A percentile compares a stretch with the other conserved stretches of the same genome.
phyloP scores from a whole-genome alignment of 768 basidiomycete species.

The Boletus pseudo-olivaceus region DNA sequence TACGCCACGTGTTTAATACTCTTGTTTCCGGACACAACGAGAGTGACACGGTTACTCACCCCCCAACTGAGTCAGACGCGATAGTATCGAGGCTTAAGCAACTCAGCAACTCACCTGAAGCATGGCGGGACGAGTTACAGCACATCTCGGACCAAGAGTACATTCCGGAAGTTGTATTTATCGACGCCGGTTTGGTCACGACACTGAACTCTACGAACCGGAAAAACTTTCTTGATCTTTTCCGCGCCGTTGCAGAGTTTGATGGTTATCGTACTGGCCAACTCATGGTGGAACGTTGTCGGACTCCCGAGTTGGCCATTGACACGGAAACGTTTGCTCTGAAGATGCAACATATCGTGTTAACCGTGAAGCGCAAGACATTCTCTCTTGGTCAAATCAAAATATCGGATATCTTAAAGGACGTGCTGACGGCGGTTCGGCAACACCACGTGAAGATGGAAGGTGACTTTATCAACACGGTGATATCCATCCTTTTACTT shows the following conservation, averaged over 20 bases:
- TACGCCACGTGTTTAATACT: slow-evolving; percentile 56
- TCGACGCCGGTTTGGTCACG: slow-evolving; percentile 94
- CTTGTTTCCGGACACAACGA: slow-evolving; percentile 43
- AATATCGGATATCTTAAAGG: slow-evolving; percentile 88
- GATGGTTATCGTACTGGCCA: slow-evolving; percentile 95
- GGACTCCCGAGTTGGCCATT: slow-evolving; percentile 83
- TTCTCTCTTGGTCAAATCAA: slow-evolving; percentile 97
- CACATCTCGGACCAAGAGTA: slow-evolving; percentile 67
- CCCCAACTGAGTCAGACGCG: slow-evolving; percentile 45
- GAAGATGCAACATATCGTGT: slow-evolving; percentile 94
- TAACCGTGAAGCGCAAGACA: slow-evolving; percentile 92
- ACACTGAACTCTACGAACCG: slow-evolving; percentile 80
- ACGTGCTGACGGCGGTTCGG: slow-evolving; percentile 83
- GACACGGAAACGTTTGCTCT: slow-evolving; percentile 95
- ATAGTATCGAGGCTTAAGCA: slow-evolving; percentile 70
- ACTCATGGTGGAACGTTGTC: slow-evolving; percentile 94
- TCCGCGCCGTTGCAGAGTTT: slow-evolving; percentile 92
- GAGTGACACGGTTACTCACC: slow-evolving; percentile 19
- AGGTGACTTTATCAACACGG: slow-evolving; percentile 97
- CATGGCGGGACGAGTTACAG: slow-evolving; percentile 71
- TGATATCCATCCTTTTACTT: slow-evolving; percentile 87
- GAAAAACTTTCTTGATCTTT: slow-evolving; percentile 93
- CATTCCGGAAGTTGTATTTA: slow-evolving; percentile 91
- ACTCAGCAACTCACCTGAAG: slow-evolving; percentile 52
- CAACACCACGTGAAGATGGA: slow-evolving; percentile 98